These are phyloP conservation scores for Rhytidiadelphus loreus DNA, from an alignment of 225 moss, liverwort and hornwort species.

Conservation along the genomic window DNA sequence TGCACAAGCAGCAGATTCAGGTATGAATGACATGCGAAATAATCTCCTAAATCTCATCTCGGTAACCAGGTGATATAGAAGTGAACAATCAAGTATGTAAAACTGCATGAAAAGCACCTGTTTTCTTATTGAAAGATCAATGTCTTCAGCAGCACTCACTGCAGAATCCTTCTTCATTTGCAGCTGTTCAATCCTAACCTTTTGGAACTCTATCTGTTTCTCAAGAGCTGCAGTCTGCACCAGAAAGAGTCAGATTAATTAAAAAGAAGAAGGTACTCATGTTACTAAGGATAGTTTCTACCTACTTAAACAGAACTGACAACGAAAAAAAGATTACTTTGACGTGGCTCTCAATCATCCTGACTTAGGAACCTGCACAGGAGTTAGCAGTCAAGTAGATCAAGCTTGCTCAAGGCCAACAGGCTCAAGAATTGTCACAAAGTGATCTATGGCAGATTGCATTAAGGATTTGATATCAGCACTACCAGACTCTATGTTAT, in stretches of 20 bases:
- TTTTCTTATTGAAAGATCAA: conserved; percentile 18
- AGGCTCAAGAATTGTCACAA: background rate
- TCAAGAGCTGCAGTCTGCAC: conserved; percentile 41
- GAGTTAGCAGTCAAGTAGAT: background rate
- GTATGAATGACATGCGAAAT: background rate
- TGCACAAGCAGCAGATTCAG: background rate
- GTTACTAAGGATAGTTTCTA: background rate
- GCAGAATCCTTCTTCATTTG: conserved; percentile 33
- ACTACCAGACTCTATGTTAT: background rate
- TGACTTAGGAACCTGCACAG: background rate
- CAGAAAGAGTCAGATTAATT: conserved; percentile 1
- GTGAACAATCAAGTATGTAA: background rate
- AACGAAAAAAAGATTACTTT: background rate
- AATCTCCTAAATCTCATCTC: background rate
- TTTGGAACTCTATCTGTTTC: conserved; percentile 46
- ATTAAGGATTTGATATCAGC: background rate
- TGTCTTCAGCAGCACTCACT: conserved; percentile 28
- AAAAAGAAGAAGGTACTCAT: background rate
- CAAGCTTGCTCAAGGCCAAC: conserved; percentile 3
- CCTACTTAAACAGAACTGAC: background rate
- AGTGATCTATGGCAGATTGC: background rate
- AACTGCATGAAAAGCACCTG: conserved; percentile 47
- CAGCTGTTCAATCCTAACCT: conserved; percentile 32
- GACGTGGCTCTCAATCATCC: background rate
- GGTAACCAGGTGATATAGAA: background rate